Evolutionary conservation across 208 protist genomes (phyloP).

Genomic region (Leishmania turanica): DNA sequence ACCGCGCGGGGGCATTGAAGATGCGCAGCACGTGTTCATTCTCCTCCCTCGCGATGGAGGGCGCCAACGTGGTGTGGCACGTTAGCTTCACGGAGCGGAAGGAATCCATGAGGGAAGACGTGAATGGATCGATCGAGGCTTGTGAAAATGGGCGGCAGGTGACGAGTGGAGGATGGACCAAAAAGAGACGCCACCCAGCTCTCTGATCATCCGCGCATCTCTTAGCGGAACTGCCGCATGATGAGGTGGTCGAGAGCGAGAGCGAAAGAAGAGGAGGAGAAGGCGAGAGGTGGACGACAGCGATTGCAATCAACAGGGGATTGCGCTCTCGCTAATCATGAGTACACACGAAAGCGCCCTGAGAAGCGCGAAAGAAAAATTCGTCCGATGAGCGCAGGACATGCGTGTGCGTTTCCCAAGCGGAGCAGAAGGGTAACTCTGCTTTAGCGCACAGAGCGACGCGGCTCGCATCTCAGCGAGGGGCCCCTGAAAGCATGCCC

Average conservation of each 20-base stretch:
- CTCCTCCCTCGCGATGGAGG: constrained; percentile 14
- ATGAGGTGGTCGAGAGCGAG: neutral
- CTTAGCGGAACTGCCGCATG: neutral
- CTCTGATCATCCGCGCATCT: neutral
- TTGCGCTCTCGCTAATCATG: neutral
- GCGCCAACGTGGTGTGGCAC: constrained; percentile 23
- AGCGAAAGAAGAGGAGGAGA: neutral
- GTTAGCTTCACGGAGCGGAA: constrained; percentile 12
- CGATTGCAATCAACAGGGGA: neutral
- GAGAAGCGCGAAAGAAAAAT: neutral
- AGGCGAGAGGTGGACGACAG: neutral
- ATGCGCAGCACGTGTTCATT: constrained; percentile 26
- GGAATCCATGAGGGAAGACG: constrained; percentile 12
- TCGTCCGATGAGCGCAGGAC: neutral
- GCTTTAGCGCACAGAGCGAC: neutral
- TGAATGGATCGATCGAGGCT: neutral
- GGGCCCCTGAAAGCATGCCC: neutral
- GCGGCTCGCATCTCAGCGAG: neutral
- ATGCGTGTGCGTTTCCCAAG: neutral
- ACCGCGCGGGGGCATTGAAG: constrained; percentile 34
- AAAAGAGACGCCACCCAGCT: neutral
- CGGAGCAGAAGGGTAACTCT: neutral
- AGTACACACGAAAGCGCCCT: neutral
- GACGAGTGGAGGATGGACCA: neutral
- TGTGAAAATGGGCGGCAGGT: no score